phyloP scores from a whole-genome alignment of 441 rosid species.

The Populus hybrid region DNA sequence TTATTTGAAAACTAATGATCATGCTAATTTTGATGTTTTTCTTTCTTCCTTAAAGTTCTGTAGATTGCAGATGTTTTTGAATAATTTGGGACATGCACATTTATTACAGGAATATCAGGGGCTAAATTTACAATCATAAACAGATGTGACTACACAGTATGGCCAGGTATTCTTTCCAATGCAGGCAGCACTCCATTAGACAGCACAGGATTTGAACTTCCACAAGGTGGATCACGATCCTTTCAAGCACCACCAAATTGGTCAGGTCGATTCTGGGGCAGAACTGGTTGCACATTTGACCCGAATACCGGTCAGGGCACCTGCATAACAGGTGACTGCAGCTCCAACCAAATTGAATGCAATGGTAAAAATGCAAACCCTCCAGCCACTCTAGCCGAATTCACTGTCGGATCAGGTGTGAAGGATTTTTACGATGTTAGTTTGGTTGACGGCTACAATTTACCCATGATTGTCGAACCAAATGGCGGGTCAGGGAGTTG shows the following conservation, averaged over 20 bases:
- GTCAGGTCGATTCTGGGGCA: constrained; percentile 97
- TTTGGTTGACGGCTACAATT: constrained; percentile 89
- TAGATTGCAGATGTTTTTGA: not conserved
- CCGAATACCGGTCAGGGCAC: constrained; percentile 52
- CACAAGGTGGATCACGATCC: constrained; percentile 46
- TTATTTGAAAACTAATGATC: not conserved
- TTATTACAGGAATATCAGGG: constrained; percentile 42
- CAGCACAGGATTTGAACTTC: constrained; percentile 72
- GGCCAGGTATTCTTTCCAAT: constrained; percentile 86
- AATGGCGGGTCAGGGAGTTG: constrained; percentile 76
- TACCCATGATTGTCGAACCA: constrained; percentile 74
- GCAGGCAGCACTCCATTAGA: constrained; percentile 62
- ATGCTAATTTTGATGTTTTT: not conserved
- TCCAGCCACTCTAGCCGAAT: constrained; percentile 86
- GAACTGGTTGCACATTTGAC: constrained; percentile 66
- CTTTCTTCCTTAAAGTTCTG: not conserved
- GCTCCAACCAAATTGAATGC: constrained; percentile 65
- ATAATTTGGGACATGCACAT: not conserved
- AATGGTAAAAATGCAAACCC: constrained; percentile 68
- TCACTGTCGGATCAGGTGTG: constrained; percentile 67
- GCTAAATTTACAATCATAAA: constrained; percentile 60
- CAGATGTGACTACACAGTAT: constrained; percentile 74
- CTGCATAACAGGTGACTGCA: constrained; percentile 81
- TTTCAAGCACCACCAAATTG: constrained; percentile 68
- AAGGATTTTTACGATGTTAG: constrained; percentile 86